Base-by-base conservation (phyloP, 2,329 filamentous ascomycete species). In the Colletotrichum cuscutae region DNA sequence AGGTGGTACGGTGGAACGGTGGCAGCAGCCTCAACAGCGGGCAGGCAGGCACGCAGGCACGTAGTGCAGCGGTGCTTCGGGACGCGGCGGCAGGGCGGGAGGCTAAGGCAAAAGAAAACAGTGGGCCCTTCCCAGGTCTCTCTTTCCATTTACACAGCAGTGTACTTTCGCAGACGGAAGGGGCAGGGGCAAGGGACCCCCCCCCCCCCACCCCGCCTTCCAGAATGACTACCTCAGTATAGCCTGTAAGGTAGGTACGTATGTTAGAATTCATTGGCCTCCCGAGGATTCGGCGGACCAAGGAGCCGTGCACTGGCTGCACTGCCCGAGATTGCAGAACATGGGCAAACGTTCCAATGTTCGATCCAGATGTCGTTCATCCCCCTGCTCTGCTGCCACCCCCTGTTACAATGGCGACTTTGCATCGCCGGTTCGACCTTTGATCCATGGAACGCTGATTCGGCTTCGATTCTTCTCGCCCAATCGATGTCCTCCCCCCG, bases 81-180 rank as follows among this genome's bases (percentile, higher is more conserved):
- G 66, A 70, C 70, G 53, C 66, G 60, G 70, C 65, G 70, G 46
- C 70, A 70, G 46, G 65, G 65, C 54, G 37, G 65, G 59, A 72
- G 60, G 66, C 42, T 64, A 72, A 49, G 42, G 42, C 42, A 49
- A 49, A 61, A 53, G n/a, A 53, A 24, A 35, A 32, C 35, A 26
- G 32, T 60, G 32, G 32, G 11, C 12, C 26, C n/a, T 49, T 35
- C 11, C 32, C 32, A 35, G 32, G 32, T 12, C 32, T 4, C 32
- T 35, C 32, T 35, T 35, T 12, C 32, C 32, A 35, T 35, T 35
- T 32, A 32, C 32, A 32, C 30, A 32, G 30, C 9, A 32, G 30
- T 32, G 30, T 32, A 9, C 30, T 32, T 32, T 32, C 30, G 28
- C 52, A 30, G 37, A 24, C 15, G 6, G 28, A 30, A 49, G 42